Evolutionary conservation across 805 yeast species (phyloP), one percentile per base, ranked within the genome.

Genomic region (Candida maltosa): DNA sequence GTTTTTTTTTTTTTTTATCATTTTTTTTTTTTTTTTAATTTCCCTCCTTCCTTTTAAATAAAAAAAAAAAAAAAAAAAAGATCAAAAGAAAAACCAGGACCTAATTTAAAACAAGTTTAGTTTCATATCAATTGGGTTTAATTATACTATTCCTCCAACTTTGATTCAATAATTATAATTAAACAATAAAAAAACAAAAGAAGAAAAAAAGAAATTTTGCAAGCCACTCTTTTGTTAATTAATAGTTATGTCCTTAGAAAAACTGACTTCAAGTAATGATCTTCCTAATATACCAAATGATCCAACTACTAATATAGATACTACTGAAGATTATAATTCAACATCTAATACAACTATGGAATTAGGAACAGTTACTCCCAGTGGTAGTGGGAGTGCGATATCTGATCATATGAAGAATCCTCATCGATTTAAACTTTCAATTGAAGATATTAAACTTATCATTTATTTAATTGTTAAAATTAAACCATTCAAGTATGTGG

Each of bases 401-500:
- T 14, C 40, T 9, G 23, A 18, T 14, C 31, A 26, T 6, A 38
- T 38, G 34, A 38, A 31, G 29, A 39, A 39, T 20, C 42, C 38
- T 11, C 42, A 35, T 27, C 38, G 65, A 19, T 42, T 58, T 1
- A 60, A 58, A 41, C 42, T 62, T 26, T 46, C 57, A 8, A 32
- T 40, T 12, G 46, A 47, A 22, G 66, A 62, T 31, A 54, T 61
- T 11, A 48, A 44, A 37, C 42, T 61, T 5, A 58, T 62, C 5
- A 40, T 60, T n/a, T 56, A 49, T 31, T 41, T 60, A 22, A 62
- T 58, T 11, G 43, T 52, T 16, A 44, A 49, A 18, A 48, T 58
- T 22, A 60, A 60, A 35, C 68, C 68, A 3, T 62, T 62, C 47
- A 60, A 61, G 38, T 62, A 60, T 37, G 50, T 60, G 16, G 68